Conservation (phyloP, 73 alveolate species). For the Paramecium octaurelia region DNA sequence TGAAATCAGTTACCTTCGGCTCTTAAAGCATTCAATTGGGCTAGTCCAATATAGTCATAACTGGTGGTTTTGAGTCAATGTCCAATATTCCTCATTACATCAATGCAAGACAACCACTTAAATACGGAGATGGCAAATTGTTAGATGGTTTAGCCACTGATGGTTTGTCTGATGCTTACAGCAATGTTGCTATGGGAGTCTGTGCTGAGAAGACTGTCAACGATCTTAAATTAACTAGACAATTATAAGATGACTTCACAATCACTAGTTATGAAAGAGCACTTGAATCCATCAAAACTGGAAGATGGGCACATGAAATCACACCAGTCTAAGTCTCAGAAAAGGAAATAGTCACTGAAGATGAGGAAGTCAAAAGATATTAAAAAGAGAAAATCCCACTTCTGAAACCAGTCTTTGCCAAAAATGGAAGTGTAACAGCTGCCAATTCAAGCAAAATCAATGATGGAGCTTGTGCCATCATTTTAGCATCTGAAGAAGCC, state of each 20-base stretch:
- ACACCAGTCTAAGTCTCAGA: constrained; percentile 66
- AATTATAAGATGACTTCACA: constrained; percentile 80
- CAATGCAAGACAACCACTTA: constrained; percentile 66
- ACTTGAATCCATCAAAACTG: constrained; percentile 72
- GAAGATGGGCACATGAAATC: constrained; percentile 75
- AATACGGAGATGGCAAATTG: constrained; percentile 70
- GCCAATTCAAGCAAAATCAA: constrained; percentile 83
- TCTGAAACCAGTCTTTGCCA: constrained; percentile 80
- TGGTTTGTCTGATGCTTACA: constrained; percentile 82
- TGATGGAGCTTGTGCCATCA: constrained; percentile 83
- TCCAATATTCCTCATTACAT: constrained; percentile 78
- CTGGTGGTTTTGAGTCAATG: constrained; percentile 91
- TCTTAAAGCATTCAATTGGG: constrained; percentile 79
- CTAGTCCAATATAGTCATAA: constrained; percentile 68
- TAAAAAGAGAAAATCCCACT: constrained; percentile 74
- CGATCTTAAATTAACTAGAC: constrained; percentile 79
- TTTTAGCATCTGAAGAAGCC: constrained; percentile 74
- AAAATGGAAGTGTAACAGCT: constrained; percentile 81
- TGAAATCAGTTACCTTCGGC: constrained; percentile 82
- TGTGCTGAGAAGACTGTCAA: constrained; percentile 80
- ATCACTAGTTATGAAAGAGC: constrained; percentile 79
- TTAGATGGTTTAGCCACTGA: constrained; percentile 75
- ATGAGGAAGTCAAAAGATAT: constrained; percentile 82
- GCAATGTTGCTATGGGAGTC: constrained; percentile 80
- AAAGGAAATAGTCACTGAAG: constrained; percentile 70